phyloP scores from a whole-genome alignment of 257 asterid species.

The Handroanthus guayacan region DNA sequence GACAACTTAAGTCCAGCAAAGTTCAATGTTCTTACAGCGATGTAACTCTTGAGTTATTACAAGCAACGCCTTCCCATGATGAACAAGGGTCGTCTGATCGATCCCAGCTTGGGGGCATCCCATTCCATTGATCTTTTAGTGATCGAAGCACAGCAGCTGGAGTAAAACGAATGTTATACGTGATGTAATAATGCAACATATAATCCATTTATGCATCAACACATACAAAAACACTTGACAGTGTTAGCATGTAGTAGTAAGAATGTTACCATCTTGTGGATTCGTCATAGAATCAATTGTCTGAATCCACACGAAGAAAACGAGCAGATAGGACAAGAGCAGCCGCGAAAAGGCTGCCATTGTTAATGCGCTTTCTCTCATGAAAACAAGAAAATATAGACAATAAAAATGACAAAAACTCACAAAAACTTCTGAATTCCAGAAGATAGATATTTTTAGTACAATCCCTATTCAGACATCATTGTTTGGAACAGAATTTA shows the following conservation, averaged over 20 bases:
- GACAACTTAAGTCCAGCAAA: not conserved
- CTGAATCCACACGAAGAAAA: conserved; percentile 25
- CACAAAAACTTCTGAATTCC: conserved; percentile 15
- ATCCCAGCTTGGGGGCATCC: conserved; percentile 82
- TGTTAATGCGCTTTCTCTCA: conserved; percentile 30
- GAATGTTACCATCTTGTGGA: conserved; percentile 57
- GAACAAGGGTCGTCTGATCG: conserved; percentile 81
- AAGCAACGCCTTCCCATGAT: conserved; percentile 83
- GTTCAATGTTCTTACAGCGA: conserved; percentile 56
- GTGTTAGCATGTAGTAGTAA: not conserved
- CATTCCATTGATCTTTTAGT: conserved; percentile 77
- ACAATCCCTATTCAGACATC: conserved; percentile 28
- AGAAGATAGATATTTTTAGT: conserved; percentile 29
- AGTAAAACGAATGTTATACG: conserved; percentile 19
- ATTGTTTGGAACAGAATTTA: conserved; percentile 46
- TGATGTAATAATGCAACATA: too few relatives aligned
- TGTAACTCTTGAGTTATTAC: conserved; percentile 78
- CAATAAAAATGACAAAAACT: not conserved
- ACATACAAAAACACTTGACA: too few relatives aligned
- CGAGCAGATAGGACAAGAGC: conserved; percentile 33
- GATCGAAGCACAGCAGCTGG: conserved; percentile 88
- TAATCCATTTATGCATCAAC: too few relatives aligned
- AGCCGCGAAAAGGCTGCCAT: conserved; percentile 37
- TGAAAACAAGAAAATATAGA: not conserved
- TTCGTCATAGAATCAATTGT: conserved; percentile 42